Evolutionary conservation across 2,329 filamentous ascomycete species (phyloP), one percentile per base, ranked within the genome.

Genomic region (Hymenoscyphus fructigenus): DNA sequence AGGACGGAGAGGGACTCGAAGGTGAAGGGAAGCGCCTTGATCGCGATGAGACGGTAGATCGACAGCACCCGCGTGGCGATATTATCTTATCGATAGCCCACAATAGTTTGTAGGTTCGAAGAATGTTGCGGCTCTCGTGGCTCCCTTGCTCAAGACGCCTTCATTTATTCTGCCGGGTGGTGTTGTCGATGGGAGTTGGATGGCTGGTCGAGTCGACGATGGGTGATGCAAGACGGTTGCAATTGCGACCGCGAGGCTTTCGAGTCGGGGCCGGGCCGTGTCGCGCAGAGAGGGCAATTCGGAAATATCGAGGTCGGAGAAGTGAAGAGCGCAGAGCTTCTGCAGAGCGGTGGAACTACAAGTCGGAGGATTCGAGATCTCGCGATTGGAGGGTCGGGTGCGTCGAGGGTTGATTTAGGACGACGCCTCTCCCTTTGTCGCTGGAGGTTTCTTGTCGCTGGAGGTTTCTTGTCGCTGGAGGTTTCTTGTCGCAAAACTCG

Each of bases 81-180:
- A 20, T 36, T 47, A 56, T 61, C 59, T 61, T 61, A 61, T 61
- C 59, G 59, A 61, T 57, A 57, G 53, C 32, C 34, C 34, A 57
- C 38, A 47, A 56, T 50, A 20, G 29, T 32, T 47, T 34, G 57
- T 32, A 47, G 56, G 17, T 65, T 65, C 36, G 55, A 60, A 38
- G 58, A 61, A 64, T 62, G 64, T 44, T 41, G 26, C 5, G 56
- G 50, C 47, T 56, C 56, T 29, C 23, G 20, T 56, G 29, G 34
- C 23, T 44, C 23, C 29, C 32, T 58, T 29, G 61, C 62, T 66
- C 60, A 67, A 36, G 53, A 41, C 38, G 50, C 41, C 60, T 44
- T 63, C 67, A 68, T 67, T 63, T 57, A 55, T 34, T 29, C 26
- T 26, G 20, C 15, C 29, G 38, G 50, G 41, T 17, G 61, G 26